Conservation (phyloP, 176 grass and related monocot species). For the Puccinellia tenuiflora region DNA sequence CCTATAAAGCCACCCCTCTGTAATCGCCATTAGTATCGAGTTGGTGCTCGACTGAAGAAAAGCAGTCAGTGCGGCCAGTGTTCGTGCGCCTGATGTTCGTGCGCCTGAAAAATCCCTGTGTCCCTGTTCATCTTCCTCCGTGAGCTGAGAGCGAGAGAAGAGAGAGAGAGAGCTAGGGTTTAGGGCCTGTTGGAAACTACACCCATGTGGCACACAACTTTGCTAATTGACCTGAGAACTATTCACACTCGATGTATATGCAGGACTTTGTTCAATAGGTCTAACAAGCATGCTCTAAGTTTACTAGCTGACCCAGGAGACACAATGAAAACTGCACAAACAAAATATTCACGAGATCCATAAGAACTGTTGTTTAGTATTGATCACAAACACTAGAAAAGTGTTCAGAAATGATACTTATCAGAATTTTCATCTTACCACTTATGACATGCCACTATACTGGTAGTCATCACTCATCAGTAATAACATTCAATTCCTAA, state of each 20-base stretch:
- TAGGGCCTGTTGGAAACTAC: too few species aligned
- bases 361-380: background rate
- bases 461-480: background rate
- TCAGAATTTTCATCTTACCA: background rate
- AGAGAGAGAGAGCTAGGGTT: too few species aligned
- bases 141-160: too few species aligned
- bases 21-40: too few species aligned
- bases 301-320: background rate
- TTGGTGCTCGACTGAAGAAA: too few species aligned
- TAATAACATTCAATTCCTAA: background rate
- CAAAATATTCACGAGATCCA: background rate
- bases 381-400: background rate
- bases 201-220: background rate
- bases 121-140: too few species aligned
- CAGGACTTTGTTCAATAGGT: background rate
- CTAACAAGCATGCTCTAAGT: background rate
- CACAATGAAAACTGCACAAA: background rate
- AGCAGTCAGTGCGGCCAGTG: too few species aligned
- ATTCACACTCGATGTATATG: conserved; percentile 2
- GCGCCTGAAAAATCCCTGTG: too few species aligned
- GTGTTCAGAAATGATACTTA: background rate
- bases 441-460: background rate
- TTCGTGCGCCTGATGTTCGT: too few species aligned
- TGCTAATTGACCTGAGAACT: background rate
- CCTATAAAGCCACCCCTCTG: too few species aligned